Evolutionary conservation across 2,329 filamentous ascomycete species (phyloP).

Genomic region (Botrytis tulipae): DNA sequence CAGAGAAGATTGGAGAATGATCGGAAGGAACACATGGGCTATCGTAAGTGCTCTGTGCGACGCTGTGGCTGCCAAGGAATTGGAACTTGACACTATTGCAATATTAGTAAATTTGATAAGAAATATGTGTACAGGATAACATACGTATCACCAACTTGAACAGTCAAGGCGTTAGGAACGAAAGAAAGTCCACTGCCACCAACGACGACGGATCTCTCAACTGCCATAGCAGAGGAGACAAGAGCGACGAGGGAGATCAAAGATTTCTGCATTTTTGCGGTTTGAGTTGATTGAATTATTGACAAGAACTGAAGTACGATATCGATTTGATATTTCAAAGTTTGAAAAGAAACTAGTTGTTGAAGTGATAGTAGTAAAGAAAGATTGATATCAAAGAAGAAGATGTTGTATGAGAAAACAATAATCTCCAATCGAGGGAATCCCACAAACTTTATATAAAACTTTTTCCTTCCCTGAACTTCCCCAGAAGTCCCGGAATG

Average conservation of each 20-base stretch:
- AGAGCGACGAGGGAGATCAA: slow-evolving; percentile 1
- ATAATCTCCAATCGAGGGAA: neutral
- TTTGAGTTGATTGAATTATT: neutral
- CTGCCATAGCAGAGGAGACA: neutral
- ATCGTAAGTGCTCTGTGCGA: slow-evolving; percentile 76
- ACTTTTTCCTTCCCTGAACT: neutral
- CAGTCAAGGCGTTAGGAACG: slow-evolving; percentile 64
- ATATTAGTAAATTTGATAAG: slow-evolving; percentile 52
- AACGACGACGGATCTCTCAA: slow-evolving; percentile 59
- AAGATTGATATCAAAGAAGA: neutral
- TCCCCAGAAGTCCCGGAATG: neutral
- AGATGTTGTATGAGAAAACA: neutral
- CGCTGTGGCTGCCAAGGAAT: slow-evolving; percentile 65
- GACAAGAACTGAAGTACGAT: neutral
- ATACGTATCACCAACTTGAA: slow-evolving; percentile 51
- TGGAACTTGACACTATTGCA: neutral
- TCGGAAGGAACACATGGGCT: slow-evolving; percentile 64
- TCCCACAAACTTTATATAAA: neutral
- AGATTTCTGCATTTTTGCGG: slow-evolving; percentile 3
- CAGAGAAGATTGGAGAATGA: slow-evolving; percentile 57
- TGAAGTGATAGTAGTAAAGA: neutral
- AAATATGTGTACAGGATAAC: slow-evolving; percentile 54
- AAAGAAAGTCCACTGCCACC: slow-evolving; percentile 59
- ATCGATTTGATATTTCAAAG: neutral
- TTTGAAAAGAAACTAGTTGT: neutral